A percentile compares a stretch with the other conserved stretches of the same genome.
Conservation (phyloP, 2,329 filamentous ascomycete species). For the Colletotrichum graminicola region DNA sequence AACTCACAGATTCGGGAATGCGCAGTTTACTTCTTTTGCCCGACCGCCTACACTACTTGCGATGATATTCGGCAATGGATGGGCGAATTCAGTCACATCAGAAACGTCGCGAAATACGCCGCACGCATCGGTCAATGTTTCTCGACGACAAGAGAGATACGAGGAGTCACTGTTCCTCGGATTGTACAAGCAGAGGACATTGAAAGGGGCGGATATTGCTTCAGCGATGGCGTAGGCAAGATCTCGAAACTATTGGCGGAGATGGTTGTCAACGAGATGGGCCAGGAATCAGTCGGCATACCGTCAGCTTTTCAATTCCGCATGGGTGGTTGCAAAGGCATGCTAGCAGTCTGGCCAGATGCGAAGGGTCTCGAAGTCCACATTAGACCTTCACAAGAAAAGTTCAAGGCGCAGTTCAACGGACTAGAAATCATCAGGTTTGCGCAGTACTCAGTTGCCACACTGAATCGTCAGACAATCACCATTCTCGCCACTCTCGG, state of each 20-base stretch:
- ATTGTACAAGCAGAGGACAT: slow-evolving; percentile 78
- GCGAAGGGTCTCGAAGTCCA: slow-evolving; percentile 77
- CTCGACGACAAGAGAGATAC: slow-evolving; percentile 86
- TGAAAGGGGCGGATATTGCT: slow-evolving; percentile 74
- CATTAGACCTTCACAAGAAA: slow-evolving; percentile 86
- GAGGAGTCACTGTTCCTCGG: slow-evolving; percentile 70
- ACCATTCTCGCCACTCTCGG: slow-evolving; percentile 84
- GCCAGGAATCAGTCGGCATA: slow-evolving; percentile 63
- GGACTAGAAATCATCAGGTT: slow-evolving; percentile 88
- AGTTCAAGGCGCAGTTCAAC: slow-evolving; percentile 80
- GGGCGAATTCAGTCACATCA: slow-evolving; percentile 86
- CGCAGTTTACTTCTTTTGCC: slow-evolving; percentile 92
- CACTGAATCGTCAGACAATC: slow-evolving; percentile 91
- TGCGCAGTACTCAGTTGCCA: slow-evolving; percentile 81
- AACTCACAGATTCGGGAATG: slow-evolving; percentile 96
- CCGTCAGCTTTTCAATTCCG: slow-evolving; percentile 94
- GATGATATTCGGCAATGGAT: slow-evolving; percentile 86
- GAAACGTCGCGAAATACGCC: slow-evolving; percentile 87
- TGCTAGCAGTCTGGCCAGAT: slow-evolving; percentile 81
- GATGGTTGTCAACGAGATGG: slow-evolving; percentile 79
- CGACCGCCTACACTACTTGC: slow-evolving; percentile 74
- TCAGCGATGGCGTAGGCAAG: slow-evolving; percentile 93
- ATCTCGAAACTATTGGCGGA: slow-evolving; percentile 84
- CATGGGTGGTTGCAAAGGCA: slow-evolving; percentile 91
- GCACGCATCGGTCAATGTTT: slow-evolving; percentile 95